Base-by-base conservation (phyloP, 1,284 basidiomycete genomes). In the Trichosporon faecale region DNA sequence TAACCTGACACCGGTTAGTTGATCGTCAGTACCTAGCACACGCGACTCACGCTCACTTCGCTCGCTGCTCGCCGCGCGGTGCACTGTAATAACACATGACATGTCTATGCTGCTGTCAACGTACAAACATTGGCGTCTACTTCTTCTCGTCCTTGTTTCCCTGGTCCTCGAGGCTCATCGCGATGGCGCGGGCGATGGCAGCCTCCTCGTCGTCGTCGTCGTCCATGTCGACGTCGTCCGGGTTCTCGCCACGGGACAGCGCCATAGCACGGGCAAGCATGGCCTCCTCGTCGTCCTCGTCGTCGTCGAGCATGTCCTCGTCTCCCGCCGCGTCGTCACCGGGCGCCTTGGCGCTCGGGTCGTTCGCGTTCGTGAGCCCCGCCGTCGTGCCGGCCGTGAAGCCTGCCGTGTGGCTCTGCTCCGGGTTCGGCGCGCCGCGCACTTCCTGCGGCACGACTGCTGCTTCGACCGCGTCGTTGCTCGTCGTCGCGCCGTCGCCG, bases 171-270 rank as follows among this genome's bases (percentile, higher is more conserved):
- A 87, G 81, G 76, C 86, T 87, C 87, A 89, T 87, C 76, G 86
- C 87, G 69, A 89, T 90, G 16, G 89, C 89, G 60, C 86, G 82
- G 65, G 87, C 86, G 75, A 90, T 89, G 68, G 86, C 88, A 70
- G 87, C 88, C 70, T 89, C 88, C 74, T 89, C 88, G 70, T 84
- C 69, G 65, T 82, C 80, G 37, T 80, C 77, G 57, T 61, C 77
- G 25, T 70, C 80, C 75, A 82, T 83, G 70, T 81, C 82, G 11
- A 77, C 78, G 25, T 73, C 78, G 37, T 76, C 77, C 33, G 66
- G 66, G 55, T 71, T 71, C 52, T 77, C 78, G 11, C 80, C 81
- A 29, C 76, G 73, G 9, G 79, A 80, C 21, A 82, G 70, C 5
- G 80, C 80, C 73, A 82, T 78, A 7, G 82, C 83, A 11, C 78